Base-by-base conservation (phyloP, 2,329 filamentous ascomycete species). In the Helotiales sp. region DNA sequence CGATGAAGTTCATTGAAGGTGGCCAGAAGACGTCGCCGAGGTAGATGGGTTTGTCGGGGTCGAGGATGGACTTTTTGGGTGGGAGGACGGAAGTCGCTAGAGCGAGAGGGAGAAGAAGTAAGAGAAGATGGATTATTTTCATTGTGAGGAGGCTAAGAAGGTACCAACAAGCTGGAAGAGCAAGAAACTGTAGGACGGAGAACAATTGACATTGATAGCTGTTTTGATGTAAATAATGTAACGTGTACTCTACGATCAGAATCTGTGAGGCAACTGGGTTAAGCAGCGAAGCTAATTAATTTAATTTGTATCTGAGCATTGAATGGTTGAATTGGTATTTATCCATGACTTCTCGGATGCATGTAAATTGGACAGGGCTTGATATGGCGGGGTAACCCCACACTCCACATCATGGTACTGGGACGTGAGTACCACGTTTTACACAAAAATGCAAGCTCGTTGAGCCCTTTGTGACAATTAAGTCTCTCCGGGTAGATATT, bases 11-110 rank as follows among this genome's bases (percentile, higher is more conserved):
- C 66, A 69, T 65, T n/a, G 59, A 54, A 27, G 68, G 67, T 2
- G 68, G 64, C 53, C 57, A 65, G 58, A 70, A 70, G 29, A 67
- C 62, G 22, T 69, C 60, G 48, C 66, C 68, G 6, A 70, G 57
- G 52, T 69, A 68, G 38, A 70, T 68, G 9, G 67, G 66, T n/a
- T 56, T 44, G 17, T 54, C 30, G 27, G 60, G 53, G 30, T 64
- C 57, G 15, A 63, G 57, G 40, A 44, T 27, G 46, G 55, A 34
- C 9, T 44, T 46, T 42, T 53, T 24, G 30, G 49, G 27, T 29
- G 49, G 9, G 51, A 31, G 5, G 31, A 30, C 40, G 30, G 48
- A 38, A 31, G 42, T 29, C 33, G 58, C 44, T 8, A 58, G 22
- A 15, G 52, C 50, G 9, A 59, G 13, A 2, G 55, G 54, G 3